A percentile compares a stretch with the other conserved stretches of the same genome.
Evolutionary conservation across 306 rosid species (phyloP).

Genomic region (Potentilla sterilis): DNA sequence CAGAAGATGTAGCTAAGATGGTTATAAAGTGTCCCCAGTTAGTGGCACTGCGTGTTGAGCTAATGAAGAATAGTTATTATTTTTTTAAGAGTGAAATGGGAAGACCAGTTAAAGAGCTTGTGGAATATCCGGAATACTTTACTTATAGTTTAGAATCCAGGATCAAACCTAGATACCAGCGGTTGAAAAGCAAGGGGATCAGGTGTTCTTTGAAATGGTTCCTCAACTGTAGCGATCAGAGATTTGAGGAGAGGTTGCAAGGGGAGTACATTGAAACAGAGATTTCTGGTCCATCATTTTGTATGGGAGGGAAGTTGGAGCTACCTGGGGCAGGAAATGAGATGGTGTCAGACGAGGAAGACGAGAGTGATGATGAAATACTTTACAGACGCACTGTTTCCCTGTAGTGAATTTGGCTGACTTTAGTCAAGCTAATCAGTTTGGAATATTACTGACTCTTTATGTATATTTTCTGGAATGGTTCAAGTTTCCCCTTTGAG

Average conservation of each 20-base stretch:
- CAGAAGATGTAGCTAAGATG: constrained; percentile 70
- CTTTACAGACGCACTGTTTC: constrained; percentile 76
- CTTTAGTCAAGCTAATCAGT: not conserved
- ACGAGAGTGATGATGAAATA: constrained; percentile 73
- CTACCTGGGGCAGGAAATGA: constrained; percentile 64
- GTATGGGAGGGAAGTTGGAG: constrained; percentile 84
- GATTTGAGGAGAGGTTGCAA: constrained; percentile 92
- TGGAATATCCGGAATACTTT: constrained; percentile 83
- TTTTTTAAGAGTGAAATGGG: constrained; percentile 90
- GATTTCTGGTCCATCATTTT: constrained; percentile 65
- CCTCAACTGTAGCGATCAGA: constrained; percentile 85
- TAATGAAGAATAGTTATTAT: constrained; percentile 82
- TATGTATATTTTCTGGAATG: not conserved
- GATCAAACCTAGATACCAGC: constrained; percentile 78
- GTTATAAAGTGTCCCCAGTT: constrained; percentile 76
- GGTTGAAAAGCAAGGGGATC: constrained; percentile 72
- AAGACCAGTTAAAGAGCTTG: constrained; percentile 73
- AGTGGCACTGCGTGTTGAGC: constrained; percentile 58
- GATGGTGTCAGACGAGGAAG: constrained; percentile 75
- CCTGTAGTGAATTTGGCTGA: constrained; percentile 32
- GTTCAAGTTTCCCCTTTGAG: not conserved
- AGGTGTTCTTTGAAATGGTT: constrained; percentile 79
- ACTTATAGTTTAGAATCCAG: constrained; percentile 92
- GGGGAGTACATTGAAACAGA: constrained; percentile 80
- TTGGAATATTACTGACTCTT: constrained; percentile 11